A percentile compares a stretch with the other conserved stretches of the same genome.
These are phyloP conservation scores for Fagus sylvatica DNA, from an alignment of 306 rosid species.

Conservation along the genomic window DNA sequence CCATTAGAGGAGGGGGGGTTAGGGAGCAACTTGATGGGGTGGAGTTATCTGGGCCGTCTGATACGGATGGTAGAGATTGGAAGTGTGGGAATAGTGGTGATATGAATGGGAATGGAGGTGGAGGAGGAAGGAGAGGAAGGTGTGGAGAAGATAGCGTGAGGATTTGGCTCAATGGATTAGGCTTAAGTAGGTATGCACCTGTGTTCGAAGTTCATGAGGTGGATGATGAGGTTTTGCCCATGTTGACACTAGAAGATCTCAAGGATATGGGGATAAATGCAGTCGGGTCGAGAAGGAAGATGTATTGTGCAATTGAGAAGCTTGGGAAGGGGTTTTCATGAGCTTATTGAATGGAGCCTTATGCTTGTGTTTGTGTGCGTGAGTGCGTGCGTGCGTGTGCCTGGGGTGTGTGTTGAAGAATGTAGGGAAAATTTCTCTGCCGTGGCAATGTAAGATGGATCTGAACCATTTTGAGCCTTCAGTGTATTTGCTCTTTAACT, in stretches of 20 bases:
- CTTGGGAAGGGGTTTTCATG: constrained; percentile 87
- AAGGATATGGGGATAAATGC: constrained; percentile 94
- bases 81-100: constrained; percentile 69
- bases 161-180: constrained; percentile 89
- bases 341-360: background rate
- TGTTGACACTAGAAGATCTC: constrained; percentile 84
- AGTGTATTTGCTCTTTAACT: constrained; percentile 38
- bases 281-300: constrained; percentile 85
- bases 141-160: constrained; percentile 84
- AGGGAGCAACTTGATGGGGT: constrained; percentile 67
- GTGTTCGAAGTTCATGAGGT: constrained; percentile 94
- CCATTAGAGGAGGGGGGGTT: constrained; percentile 60
- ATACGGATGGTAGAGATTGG: constrained; percentile 40
- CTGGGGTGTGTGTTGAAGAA: constrained; percentile 11
- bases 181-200: constrained; percentile 86
- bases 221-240: constrained; percentile 89
- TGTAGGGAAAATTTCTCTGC: constrained; percentile 43
- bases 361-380: constrained; percentile 17
- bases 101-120: constrained; percentile 56
- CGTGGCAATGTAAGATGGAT: constrained; percentile 54
- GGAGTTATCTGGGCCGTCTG: constrained; percentile 82
- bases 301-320: constrained; percentile 89
- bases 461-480: constrained; percentile 42
- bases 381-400: background rate
- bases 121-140: constrained; percentile 41